Percentiles rank a stretch among this genome's conserved stretches.
Evolutionary conservation across 1,284 basidiomycete genomes (phyloP).

Genomic region (Ganoderma boninense): DNA sequence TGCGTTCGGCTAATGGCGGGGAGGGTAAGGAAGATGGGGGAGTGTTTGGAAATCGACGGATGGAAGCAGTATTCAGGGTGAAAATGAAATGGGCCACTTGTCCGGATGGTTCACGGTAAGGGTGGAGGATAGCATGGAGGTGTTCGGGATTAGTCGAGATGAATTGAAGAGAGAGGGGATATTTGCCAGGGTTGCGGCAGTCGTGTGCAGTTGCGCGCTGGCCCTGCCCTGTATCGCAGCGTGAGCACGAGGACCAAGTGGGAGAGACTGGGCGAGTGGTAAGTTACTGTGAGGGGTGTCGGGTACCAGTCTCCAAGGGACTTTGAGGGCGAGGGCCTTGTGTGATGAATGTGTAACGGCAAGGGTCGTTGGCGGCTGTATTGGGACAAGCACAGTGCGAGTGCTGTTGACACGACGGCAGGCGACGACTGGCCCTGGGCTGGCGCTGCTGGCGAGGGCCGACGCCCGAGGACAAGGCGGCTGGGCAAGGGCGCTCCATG

Average conservation of each 20-base stretch:
- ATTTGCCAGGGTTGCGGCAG: not conserved
- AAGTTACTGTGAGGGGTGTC: too few relatives aligned
- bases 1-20: not conserved
- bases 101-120: not conserved
- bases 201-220: not conserved
- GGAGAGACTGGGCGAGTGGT: too few relatives aligned
- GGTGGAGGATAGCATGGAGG: not conserved
- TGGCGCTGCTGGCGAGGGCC: not conserved
- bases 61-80: not conserved
- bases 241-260: not conserved
- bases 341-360: too few relatives aligned
- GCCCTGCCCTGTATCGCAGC: not conserved
- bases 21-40: not conserved
- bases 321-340: too few relatives aligned
- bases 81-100: conserved; percentile 4
- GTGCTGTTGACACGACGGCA: too few relatives aligned
- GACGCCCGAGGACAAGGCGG: not conserved
- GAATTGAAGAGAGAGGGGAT: not conserved
- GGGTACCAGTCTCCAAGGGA: too few relatives aligned
- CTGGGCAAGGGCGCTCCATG: not conserved
- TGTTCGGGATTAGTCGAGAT: not conserved
- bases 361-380: too few relatives aligned
- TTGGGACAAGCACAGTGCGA: too few relatives aligned
- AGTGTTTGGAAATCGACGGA: not conserved
- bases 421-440: not conserved